phyloP scores from a whole-genome alignment of 179 eudicot species.

The Heliamphora ciliata region DNA sequence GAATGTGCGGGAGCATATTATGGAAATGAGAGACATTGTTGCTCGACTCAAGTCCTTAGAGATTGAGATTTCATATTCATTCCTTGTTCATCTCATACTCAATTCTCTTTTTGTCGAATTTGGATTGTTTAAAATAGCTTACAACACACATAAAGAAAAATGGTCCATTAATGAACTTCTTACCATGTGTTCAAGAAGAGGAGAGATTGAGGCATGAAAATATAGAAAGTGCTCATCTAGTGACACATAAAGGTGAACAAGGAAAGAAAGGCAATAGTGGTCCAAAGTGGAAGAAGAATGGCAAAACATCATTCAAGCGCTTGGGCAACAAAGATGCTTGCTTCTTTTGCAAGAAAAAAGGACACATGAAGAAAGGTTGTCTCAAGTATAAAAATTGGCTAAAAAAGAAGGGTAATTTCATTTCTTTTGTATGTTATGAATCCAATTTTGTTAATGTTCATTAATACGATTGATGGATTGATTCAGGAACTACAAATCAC shows the following conservation, averaged over 20 bases:
- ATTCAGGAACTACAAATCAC: not conserved
- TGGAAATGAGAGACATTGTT: too few relatives aligned
- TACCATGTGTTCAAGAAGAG: constrained; percentile 17
- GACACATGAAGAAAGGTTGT: constrained; percentile 2
- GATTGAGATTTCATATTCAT: too few relatives aligned
- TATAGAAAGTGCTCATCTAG: too few relatives aligned
- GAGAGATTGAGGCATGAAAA: not conserved
- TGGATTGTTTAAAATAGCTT: too few relatives aligned
- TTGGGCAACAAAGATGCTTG: not conserved
- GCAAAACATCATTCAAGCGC: not conserved
- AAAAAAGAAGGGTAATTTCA: not conserved
- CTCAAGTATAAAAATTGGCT: not conserved
- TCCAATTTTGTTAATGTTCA: not conserved
- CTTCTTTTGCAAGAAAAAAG: not conserved
- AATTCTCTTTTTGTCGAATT: too few relatives aligned
- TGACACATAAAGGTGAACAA: too few relatives aligned
- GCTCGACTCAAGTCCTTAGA: too few relatives aligned
- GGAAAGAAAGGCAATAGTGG: not conserved
- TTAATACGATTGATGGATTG: not conserved
- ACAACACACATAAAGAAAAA: constrained; percentile 10
- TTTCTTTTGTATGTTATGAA: constrained; percentile 11
- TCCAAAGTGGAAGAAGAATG: not conserved
- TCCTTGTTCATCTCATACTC: too few relatives aligned
- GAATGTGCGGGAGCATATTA: too few relatives aligned
- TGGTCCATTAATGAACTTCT: constrained; percentile 12